These are phyloP conservation scores for Mollisia scopiformis DNA, from an alignment of 2,329 filamentous ascomycete species.

Conservation along the genomic window DNA sequence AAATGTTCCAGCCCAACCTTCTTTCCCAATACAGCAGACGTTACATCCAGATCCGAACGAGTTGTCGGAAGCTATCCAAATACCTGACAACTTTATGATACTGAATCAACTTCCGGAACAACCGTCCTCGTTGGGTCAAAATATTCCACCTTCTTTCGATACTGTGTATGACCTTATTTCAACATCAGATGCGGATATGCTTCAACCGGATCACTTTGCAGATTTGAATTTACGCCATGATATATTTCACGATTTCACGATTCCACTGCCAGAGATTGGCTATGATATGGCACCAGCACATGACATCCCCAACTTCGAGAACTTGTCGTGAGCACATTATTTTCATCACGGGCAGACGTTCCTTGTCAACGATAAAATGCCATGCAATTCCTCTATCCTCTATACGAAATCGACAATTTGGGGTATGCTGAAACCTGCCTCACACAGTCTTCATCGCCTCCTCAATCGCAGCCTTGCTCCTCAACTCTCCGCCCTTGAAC, in stretches of 20 bases:
- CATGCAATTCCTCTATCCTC: not conserved
- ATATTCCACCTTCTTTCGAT: not conserved
- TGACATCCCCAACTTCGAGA: not conserved
- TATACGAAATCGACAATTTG: not conserved
- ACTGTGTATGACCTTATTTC: not conserved
- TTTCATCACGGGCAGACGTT: not conserved
- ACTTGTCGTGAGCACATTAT: not conserved
- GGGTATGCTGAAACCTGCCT: not conserved
- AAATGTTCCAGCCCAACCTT: not conserved
- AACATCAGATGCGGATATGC: not conserved
- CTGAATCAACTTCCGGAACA: not conserved
- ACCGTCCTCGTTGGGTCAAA: not conserved
- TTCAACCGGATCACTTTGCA: not conserved
- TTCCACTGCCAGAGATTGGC: not conserved
- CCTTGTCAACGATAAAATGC: not conserved
- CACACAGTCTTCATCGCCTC: slow-evolving; percentile 10
- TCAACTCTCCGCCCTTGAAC: slow-evolving; percentile 14
- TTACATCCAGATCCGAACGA: not conserved
- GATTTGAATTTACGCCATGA: slow-evolving; percentile 1
- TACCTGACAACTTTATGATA: not conserved
- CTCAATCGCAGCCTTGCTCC: slow-evolving; percentile 13
- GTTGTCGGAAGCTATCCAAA: not conserved
- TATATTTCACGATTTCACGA: not conserved
- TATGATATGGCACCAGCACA: not conserved
- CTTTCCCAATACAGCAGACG: not conserved